Evolutionary conservation across 352 stramenopile genomes (phyloP).

Genomic region (Globisporangium paddicum): DNA sequence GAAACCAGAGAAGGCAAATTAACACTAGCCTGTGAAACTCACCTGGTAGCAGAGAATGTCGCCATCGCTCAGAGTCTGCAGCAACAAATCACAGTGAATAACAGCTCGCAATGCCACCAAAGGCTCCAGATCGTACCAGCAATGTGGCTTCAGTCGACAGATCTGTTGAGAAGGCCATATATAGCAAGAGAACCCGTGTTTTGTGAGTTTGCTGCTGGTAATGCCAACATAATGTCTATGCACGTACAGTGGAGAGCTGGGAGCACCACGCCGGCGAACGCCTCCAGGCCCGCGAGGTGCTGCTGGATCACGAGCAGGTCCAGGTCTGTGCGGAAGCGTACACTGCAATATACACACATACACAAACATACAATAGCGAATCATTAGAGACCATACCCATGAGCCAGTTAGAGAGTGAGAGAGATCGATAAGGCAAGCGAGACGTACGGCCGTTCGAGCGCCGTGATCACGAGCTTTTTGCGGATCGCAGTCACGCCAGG

Average conservation of each 20-base stretch:
- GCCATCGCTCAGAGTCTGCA: constrained; percentile 48
- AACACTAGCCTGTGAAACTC: too few species aligned
- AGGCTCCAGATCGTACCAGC: constrained; percentile 19
- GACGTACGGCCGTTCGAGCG: constrained; percentile 45
- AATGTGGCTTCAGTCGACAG: constrained; percentile 52
- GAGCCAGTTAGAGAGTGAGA: not conserved
- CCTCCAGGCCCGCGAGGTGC: constrained; percentile 34
- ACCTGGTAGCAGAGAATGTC: constrained; percentile 70
- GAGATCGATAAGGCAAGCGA: not conserved
- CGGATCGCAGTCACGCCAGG: constrained; percentile 19
- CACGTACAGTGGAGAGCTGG: constrained; percentile 53
- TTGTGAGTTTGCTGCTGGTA: not conserved
- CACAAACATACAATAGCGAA: not conserved
- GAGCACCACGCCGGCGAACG: constrained; percentile 28
- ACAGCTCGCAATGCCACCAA: not conserved
- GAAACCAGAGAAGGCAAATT: too few species aligned
- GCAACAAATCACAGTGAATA: not conserved
- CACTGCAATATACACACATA: constrained; percentile 10
- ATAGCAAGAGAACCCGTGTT: not conserved
- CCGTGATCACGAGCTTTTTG: constrained; percentile 33
- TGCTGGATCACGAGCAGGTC: constrained; percentile 54
- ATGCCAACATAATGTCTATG: too few species aligned
- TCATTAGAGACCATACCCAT: not conserved
- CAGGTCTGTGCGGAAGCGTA: constrained; percentile 49
- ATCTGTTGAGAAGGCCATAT: constrained; percentile 22